Base-by-base conservation (phyloP, 2,329 filamentous ascomycete genomes). In the Penicillium nordicum region DNA sequence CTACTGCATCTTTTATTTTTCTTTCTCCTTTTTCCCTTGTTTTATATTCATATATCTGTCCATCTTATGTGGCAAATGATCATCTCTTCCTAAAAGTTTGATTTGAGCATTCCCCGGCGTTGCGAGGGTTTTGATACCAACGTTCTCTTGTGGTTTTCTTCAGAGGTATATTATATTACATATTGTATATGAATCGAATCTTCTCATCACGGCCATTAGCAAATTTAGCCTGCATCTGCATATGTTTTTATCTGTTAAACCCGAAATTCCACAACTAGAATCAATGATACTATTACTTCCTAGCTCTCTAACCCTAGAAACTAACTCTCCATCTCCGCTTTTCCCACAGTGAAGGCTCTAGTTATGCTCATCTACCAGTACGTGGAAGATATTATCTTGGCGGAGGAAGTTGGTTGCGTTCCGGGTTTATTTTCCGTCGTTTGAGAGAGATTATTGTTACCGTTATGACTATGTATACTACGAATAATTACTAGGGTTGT, bases 361-460 rank as follows among this genome's bases (percentile, higher is more conserved):
- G 18, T 18, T 18, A n/a, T 27, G 18, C 9, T 27, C 23, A 47
- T 66, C 65, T 9, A 62, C 53, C 11, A 78, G 63, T 0, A 58
- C 38, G 44, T 72, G 62, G 61, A 84, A 82, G 3, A 79, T 62
- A 50, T 78, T 79, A 11, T 79, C 78, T 0, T 71, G 61, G 3
- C 79, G 69, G 8, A 72, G 53, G 0, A 81, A 78, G 44, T 84
- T 71, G 1, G 78, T 74, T 1, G 83, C 63, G 3, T 75, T 66
- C 76, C 78, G 84, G 2, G 86, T 74, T 5, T 75, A 74, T 36
- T 72, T 74, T 64, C 86, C 85, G 0, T 81, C 81, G n/a, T 80
- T 76, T 57, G 2, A 30, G 16, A n/a, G 36, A 18, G 16, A 18
- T 10, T 10, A 4, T 37, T 18, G 36, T n/a, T 10, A 37, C n/a